phyloP scores from a whole-genome alignment of 1,139 yeast species.

The Meyerozyma carpophila region DNA sequence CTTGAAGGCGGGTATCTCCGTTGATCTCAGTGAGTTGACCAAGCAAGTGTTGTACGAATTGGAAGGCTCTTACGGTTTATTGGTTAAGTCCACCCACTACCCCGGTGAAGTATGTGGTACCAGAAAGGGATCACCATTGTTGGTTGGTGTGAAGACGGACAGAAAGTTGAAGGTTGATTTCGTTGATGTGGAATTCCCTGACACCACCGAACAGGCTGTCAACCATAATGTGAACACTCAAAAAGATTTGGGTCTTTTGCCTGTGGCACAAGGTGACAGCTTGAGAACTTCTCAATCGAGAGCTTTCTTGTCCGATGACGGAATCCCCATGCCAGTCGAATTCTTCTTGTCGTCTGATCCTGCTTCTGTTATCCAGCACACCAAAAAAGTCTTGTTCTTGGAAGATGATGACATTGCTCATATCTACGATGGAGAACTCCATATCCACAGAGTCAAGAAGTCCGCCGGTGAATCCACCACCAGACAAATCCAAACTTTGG shows the following conservation, averaged over 20 bases:
- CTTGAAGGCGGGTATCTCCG: slow-evolving; percentile 55
- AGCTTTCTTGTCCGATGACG: slow-evolving; percentile 88
- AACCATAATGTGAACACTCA: slow-evolving; percentile 15
- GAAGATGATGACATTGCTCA: slow-evolving; percentile 99
- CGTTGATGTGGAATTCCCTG: slow-evolving; percentile 97
- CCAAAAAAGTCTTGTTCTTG: slow-evolving; percentile 91
- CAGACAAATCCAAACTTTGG: slow-evolving; percentile 93
- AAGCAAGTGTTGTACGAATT: slow-evolving; percentile 89
- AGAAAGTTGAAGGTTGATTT: slow-evolving; percentile 94
- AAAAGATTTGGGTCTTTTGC: slow-evolving; percentile 26
- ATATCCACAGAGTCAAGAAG: slow-evolving; percentile 93
- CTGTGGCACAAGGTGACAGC: slow-evolving; percentile 42
- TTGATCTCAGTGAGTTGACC: slow-evolving; percentile 88
- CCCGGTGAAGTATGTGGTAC: slow-evolving; percentile 97
- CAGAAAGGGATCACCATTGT: slow-evolving; percentile 95
- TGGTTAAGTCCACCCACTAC: slow-evolving; percentile 86
- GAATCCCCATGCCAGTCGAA: slow-evolving; percentile 90
- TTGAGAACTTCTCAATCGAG: slow-evolving; percentile 89
- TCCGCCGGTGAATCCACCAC: slow-evolving; percentile 88
- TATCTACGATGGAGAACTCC: slow-evolving; percentile 96
- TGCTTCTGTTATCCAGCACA: slow-evolving; percentile 95
- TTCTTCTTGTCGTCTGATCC: slow-evolving; percentile 97
- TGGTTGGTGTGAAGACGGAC: slow-evolving; percentile 96
- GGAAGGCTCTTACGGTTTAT: slow-evolving; percentile 96
- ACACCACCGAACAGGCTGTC: slow-evolving; percentile 27